Evolutionary conservation across 2,329 filamentous ascomycete genomes (phyloP).

Genomic region (Curvularia verruculosa): DNA sequence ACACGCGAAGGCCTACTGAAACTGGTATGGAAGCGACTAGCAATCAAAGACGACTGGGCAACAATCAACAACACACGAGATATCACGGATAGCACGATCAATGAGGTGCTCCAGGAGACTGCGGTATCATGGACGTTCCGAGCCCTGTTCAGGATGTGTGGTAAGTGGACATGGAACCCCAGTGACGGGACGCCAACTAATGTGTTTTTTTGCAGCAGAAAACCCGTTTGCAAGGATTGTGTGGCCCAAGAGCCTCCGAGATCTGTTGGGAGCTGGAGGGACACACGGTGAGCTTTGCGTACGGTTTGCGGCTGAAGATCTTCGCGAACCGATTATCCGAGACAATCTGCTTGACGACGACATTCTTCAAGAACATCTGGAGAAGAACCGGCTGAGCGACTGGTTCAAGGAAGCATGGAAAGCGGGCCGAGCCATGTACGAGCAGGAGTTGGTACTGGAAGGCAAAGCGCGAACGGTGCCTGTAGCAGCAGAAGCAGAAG

Average conservation of each 20-base stretch:
- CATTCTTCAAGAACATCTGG: conserved; percentile 67
- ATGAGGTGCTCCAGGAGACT: conserved; percentile 65
- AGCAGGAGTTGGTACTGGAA: conserved; percentile 28
- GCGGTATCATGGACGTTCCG: conserved; percentile 71
- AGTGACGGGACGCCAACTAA: conserved; percentile 10
- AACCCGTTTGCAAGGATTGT: conserved; percentile 21
- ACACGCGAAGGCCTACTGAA: conserved; percentile 58
- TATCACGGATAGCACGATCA: conserved; percentile 72
- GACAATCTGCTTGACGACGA: conserved; percentile 77
- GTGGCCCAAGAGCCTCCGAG: conserved; percentile 29
- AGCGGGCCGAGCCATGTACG: conserved; percentile 45
- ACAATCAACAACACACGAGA: conserved; percentile 77
- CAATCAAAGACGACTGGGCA: conserved; percentile 84
- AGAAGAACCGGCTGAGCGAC: conserved; percentile 70
- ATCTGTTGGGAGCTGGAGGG: conserved; percentile 53
- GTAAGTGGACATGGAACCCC: conserved; percentile 54
- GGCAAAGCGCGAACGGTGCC: conserved; percentile 4
- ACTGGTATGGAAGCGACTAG: conserved; percentile 87
- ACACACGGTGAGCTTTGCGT: conserved; percentile 65
- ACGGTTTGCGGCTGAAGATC: conserved; percentile 59
- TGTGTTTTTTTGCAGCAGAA: conserved; percentile 13
- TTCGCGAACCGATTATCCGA: conserved; percentile 69
- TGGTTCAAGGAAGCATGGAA: conserved; percentile 64
- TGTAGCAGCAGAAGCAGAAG: too few species aligned
- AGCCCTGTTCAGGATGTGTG: conserved; percentile 64